These are phyloP conservation scores for Daldinia sp. DNA, from an alignment of 2,329 filamentous ascomycete genomes.

Conservation along the genomic window DNA sequence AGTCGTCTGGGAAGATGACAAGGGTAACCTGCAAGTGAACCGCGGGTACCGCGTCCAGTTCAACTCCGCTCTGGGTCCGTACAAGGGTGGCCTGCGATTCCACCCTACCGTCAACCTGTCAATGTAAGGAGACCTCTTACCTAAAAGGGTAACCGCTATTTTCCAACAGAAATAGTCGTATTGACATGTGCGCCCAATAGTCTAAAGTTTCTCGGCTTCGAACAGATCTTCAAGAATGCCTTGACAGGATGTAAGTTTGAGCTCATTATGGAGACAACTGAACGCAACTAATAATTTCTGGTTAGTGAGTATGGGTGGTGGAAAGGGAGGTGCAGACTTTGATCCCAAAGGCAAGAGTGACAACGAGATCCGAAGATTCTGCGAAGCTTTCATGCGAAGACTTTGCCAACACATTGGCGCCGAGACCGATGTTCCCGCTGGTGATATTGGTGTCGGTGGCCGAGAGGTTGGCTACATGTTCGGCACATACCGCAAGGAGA, in stretches of 20 bases:
- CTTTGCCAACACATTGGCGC: conserved; percentile 95
- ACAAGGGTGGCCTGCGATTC: conserved; percentile 97
- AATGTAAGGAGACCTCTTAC: conserved; percentile 57
- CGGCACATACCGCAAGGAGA: conserved; percentile 88
- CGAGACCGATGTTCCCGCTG: conserved; percentile 94
- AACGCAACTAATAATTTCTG: conserved; percentile 35
- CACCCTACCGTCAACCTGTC: conserved; percentile 88
- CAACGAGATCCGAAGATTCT: conserved; percentile 97
- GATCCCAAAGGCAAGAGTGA: conserved; percentile 99
- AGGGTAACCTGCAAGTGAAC: conserved; percentile 90
- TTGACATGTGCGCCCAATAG: conserved; percentile 58
- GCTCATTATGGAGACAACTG: neutral
- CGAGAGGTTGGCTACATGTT: conserved; percentile 97
- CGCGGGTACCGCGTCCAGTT: conserved; percentile 97
- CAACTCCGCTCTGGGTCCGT: conserved; percentile 96
- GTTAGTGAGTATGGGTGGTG: conserved; percentile 91
- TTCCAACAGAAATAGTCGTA: conserved; percentile 16
- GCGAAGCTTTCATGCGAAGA: conserved; percentile 95
- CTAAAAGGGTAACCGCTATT: neutral
- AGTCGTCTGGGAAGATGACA: conserved; percentile 96
- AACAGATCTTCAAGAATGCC: conserved; percentile 99
- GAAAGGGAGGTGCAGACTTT: conserved; percentile 98
- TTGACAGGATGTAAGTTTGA: conserved; percentile 83
- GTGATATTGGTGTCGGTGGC: conserved; percentile 93
- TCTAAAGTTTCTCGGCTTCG: conserved; percentile 98